These are phyloP conservation scores for Adansonia digitata DNA, from an alignment of 345 rosid genomes.

Conservation along the genomic window DNA sequence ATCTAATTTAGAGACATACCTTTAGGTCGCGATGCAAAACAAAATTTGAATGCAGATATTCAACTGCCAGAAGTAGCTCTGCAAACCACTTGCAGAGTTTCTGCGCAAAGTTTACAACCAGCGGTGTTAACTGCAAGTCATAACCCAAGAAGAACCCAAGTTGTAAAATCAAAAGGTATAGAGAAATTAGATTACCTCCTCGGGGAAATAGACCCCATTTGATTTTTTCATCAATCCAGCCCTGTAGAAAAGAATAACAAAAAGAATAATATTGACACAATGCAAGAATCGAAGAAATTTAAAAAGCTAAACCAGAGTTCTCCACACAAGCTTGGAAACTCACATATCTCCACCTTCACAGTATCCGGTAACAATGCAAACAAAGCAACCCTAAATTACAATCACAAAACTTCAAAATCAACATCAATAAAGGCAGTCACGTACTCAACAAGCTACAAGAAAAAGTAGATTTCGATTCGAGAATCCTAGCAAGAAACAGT, in stretches of 20 bases:
- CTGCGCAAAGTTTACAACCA: constrained; percentile 30
- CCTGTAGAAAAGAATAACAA: constrained; percentile 39
- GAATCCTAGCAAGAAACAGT: neutral
- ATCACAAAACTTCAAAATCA: constrained; percentile 8
- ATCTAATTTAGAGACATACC: constrained; percentile 34
- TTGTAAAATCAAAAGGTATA: neutral
- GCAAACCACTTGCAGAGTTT: constrained; percentile 98
- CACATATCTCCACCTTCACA: constrained; percentile 99
- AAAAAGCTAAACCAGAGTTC: constrained; percentile 7
- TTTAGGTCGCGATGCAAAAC: constrained; percentile 96
- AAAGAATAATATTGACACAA: neutral
- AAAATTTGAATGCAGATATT: constrained; percentile 85
- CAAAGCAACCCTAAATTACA: constrained; percentile 84
- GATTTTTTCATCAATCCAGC: constrained; percentile 95
- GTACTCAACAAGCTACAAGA: neutral
- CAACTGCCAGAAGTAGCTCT: constrained; percentile 82
- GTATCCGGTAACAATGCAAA: constrained; percentile 96
- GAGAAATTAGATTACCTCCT: constrained; percentile 48
- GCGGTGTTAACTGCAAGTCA: constrained; percentile 5
- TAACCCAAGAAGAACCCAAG: constrained; percentile 1
- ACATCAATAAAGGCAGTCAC: neutral
- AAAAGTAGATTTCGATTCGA: neutral
- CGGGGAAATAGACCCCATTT: constrained; percentile 84
- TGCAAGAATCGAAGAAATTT: constrained; percentile 7
- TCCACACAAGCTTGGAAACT: constrained; percentile 27